Base-by-base conservation (phyloP, 768 basidiomycete genomes). In the Kwoniella bestiolae region DNA sequence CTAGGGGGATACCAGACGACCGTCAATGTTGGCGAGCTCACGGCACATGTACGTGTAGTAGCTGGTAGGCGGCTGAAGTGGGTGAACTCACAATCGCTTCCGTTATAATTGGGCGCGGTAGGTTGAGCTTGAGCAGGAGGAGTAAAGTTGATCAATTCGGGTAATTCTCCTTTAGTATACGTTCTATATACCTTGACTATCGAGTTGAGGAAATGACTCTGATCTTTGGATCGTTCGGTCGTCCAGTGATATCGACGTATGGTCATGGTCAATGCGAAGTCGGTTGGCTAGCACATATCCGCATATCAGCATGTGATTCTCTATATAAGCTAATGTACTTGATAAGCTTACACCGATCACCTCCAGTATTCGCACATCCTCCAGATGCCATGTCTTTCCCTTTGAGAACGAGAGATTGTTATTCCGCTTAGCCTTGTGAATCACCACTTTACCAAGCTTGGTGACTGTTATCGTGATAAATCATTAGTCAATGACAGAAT, bases 401-500 rank as follows among this genome's bases (percentile, higher is more conserved):
- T 98, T 92, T 7, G 93, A 96, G 82, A 95, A 98, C 0, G 92
- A 86, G 34, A 91, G 90, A 77, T 97, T 98, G 46, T 89, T 88
- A 79, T 99, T 98, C 69, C 92, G 83, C 83, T 98, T 98, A 1
- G 94, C 93, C 82, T 99, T 99, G 86, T 99, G 94, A 21, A 99
- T 66, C 23, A 75, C 86, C 79, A 78, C 76, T 63, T 78, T 78
- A 5, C 80, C 78, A 9, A 70, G 57, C 35, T 73, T 74, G 28
- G 68, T 78, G n/a, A 81, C 80, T 75, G 31, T 9, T n/a, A 47
- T n/a, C 46, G 26, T 21, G 23, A n/a, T 12, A 25, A 3, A 25
- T 44, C 5, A 57, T 3, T 38, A 32, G 26, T 14, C n/a, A 16
- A 12, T 0, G 23, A 21, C 38, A 16, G 18, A 0, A 41, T 41